These are phyloP conservation scores for Sapria himalayana DNA, from an alignment of 345 rosid genomes.

Conservation along the genomic window DNA sequence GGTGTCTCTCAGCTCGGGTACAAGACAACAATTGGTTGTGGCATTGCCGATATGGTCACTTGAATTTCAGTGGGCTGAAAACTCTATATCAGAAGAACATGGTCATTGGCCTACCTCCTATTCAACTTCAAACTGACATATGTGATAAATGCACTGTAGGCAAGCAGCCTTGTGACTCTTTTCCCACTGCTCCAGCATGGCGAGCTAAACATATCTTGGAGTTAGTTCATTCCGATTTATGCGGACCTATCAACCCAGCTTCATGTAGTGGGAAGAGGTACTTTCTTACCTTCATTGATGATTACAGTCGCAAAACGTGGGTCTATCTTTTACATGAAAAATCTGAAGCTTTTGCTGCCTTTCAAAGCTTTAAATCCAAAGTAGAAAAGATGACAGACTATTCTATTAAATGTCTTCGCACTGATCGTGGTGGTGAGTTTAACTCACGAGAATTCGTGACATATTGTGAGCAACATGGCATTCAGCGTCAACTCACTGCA, in stretches of 20 bases:
- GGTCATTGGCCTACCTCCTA: no score
- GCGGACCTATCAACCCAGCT: neutral
- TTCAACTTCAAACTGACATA: no score
- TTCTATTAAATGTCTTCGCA: neutral
- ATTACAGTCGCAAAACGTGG: constrained; percentile 1
- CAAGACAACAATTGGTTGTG: no score
- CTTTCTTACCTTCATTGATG: constrained; percentile 4
- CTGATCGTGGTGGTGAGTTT: constrained; percentile 1
- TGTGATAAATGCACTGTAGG: no score
- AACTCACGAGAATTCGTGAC: neutral
- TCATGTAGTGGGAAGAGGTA: constrained; percentile 3
- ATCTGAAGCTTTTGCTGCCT: neutral
- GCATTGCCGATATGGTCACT: no score
- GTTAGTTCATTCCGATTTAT: neutral
- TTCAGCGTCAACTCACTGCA: neutral
- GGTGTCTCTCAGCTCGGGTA: no score
- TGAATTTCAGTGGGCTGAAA: no score
- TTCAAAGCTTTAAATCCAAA: constrained; percentile 1
- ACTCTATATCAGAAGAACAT: no score
- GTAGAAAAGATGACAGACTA: neutral
- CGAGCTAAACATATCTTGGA: no score
- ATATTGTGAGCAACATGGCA: neutral
- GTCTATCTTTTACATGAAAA: neutral
- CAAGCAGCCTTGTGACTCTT: neutral
- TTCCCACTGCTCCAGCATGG: no score